Evolutionary conservation across 2,329 filamentous ascomycete genomes (phyloP), one percentile per base, ranked within the genome.

Genomic region (Neonectria faginata): DNA sequence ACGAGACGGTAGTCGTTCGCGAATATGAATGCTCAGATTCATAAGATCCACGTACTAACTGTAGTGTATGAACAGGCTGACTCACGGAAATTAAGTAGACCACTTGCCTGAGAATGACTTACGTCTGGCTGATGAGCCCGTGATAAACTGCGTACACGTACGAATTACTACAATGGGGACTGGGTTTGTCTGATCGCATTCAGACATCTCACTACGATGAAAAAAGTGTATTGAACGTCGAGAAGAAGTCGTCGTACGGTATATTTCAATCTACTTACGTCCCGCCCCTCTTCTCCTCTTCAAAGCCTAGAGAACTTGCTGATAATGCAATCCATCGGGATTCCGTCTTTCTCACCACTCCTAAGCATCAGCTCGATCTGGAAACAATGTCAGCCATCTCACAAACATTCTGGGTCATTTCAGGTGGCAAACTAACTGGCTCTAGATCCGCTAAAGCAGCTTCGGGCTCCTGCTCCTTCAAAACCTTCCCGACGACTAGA

Each of bases 391-490:
- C 39, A 31, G 7, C 31, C 14, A 31, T 45, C 51, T 36, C 18
- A n/a, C 20, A n/a, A 51, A n/a, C 3, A 57, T 57, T 57, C 45
- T 57, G n/a, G 31, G n/a, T 22, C n/a, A 22, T 9, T 11, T n/a
- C 29, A 18, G 29, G 29, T 11, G 18, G 31, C 33, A 25, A 36
- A 22, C 27, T 3, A 41, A 51, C 56, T 36, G 51, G 22, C 12
- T 58, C 56, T 11, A 58, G 45, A 29, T 58, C 56, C 3, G 56
- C 56, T 1, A 58, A 33, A 22, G 56, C 56, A 25, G 56, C 33
- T 25, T 58, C 56, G 0, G 56, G 56, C n/a, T 51, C 33, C 33
- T 58, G 56, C 31, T 58, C 56, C 20, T 25, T 25, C n/a, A 7
- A 14, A 16, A 25, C 14, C 14, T 41, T 51, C 8, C 56, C 45